A percentile compares a stretch with the other conserved stretches of the same genome.
Conservation (phyloP, 2,329 filamentous ascomycete genomes). For the Colletotrichum sp. region DNA sequence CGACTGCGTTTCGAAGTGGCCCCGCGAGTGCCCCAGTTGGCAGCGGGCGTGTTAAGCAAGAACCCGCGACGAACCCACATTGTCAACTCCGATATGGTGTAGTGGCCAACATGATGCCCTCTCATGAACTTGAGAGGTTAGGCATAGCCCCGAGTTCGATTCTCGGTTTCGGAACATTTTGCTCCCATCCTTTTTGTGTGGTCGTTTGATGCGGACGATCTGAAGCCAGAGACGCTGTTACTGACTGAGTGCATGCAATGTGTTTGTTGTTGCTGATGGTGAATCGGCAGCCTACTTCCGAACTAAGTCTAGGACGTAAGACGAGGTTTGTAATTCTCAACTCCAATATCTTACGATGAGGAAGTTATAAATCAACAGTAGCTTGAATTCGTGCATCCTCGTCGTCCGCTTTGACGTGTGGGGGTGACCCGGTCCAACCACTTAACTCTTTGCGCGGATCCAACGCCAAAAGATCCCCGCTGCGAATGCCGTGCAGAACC, state of each 20-base stretch:
- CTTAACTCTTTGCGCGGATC: background rate
- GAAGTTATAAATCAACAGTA: background rate
- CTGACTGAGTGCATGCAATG: background rate
- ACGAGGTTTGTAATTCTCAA: background rate
- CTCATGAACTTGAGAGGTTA: background rate
- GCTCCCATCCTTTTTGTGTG: background rate
- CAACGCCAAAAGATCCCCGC: background rate
- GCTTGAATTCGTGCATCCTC: background rate
- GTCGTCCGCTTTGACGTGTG: background rate
- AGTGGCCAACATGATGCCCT: slow-evolving; percentile 3
- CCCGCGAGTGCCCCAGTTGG: background rate
- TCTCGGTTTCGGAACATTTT: background rate
- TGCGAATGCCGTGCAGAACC: background rate
- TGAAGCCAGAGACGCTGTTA: background rate
- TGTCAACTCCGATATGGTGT: background rate
- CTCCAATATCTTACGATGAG: background rate
- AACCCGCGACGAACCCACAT: rapidly evolving
- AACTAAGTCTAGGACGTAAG: background rate
- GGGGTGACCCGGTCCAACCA: background rate
- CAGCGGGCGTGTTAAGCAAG: background rate
- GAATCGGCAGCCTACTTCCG: background rate
- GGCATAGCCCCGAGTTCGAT: slow-evolving; percentile 5
- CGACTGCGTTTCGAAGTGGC: background rate
- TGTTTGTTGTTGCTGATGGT: background rate
- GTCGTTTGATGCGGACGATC: background rate